Conservation (phyloP, 164 flowering plant genomes). For the Magnolia sinica region DNA sequence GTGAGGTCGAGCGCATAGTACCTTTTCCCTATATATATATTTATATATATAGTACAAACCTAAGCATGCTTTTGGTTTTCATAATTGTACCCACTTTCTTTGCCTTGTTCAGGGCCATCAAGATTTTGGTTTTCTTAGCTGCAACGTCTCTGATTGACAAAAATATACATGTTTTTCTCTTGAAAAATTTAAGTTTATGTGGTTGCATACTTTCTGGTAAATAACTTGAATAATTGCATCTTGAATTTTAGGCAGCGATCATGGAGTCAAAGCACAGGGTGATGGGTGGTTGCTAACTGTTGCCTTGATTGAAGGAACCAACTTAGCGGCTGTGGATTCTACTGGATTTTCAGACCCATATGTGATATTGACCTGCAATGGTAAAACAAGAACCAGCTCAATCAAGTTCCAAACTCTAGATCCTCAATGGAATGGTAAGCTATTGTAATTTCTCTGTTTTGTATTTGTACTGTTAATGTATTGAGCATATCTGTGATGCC, state of each 20-base stretch:
- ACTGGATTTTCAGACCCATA: conserved; percentile 90
- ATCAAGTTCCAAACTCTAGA: conserved; percentile 82
- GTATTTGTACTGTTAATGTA: not conserved
- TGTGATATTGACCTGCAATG: conserved; percentile 90
- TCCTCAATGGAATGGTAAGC: conserved; percentile 91
- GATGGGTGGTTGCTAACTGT: conserved; percentile 95
- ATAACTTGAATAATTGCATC: conserved; percentile 5
- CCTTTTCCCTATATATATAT: no score
- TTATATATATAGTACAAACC: no score
- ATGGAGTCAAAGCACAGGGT: conserved; percentile 95
- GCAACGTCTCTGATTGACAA: not conserved
- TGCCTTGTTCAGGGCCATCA: not conserved
- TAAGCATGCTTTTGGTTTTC: not conserved
- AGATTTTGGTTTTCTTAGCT: not conserved
- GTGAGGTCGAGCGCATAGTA: no score
- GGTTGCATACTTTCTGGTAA: not conserved
- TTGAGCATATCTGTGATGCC: not conserved
- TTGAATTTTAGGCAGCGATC: conserved; percentile 65
- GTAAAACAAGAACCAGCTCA: conserved; percentile 86
- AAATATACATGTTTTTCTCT: not conserved
- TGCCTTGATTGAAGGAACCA: conserved; percentile 85
- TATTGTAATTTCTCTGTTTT: not conserved
- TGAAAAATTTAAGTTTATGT: not conserved
- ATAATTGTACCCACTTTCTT: not conserved
- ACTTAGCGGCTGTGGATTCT: conserved; percentile 81